phyloP scores from a whole-genome alignment of 768 basidiomycete genomes.

The Mycena amicta region DNA sequence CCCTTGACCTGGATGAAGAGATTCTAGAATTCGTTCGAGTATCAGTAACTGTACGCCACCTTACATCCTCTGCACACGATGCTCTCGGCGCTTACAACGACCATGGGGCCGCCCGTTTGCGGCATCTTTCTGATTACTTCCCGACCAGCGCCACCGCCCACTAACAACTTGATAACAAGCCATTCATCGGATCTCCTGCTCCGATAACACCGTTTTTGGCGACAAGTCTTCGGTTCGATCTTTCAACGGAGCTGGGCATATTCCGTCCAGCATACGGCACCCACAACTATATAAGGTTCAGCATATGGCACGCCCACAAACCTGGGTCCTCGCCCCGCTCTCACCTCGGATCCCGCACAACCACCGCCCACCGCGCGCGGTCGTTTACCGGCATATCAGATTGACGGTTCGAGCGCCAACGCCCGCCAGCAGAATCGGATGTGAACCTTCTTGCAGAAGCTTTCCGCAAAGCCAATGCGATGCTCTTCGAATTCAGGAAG shows the following conservation, averaged over 20 bases:
- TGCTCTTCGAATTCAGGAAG: too few relatives aligned
- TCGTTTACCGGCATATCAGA: not conserved
- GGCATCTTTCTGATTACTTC: not conserved
- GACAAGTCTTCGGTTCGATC: not conserved
- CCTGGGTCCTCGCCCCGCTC: not conserved
- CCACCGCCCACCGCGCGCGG: not conserved
- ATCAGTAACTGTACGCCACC: not conserved
- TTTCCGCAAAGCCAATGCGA: too few relatives aligned
- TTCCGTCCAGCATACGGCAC: not conserved
- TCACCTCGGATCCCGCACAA: not conserved
- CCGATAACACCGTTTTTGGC: not conserved
- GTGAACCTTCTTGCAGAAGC: not conserved
- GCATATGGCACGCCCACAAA: not conserved
- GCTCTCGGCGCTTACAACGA: not conserved
- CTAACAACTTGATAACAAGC: too few relatives aligned
- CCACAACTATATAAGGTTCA: not conserved
- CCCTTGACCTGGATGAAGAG: slow-evolving; percentile 46
- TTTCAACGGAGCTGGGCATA: too few relatives aligned
- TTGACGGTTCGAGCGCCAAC: not conserved
- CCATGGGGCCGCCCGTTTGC: not conserved
- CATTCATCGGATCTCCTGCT: not conserved
- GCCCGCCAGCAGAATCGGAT: not conserved
- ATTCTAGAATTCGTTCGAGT: not conserved
- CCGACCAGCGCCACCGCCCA: not conserved
- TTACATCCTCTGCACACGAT: not conserved